Conservation (phyloP, 2,329 filamentous ascomycete species). For the Blumeria hordei region DNA sequence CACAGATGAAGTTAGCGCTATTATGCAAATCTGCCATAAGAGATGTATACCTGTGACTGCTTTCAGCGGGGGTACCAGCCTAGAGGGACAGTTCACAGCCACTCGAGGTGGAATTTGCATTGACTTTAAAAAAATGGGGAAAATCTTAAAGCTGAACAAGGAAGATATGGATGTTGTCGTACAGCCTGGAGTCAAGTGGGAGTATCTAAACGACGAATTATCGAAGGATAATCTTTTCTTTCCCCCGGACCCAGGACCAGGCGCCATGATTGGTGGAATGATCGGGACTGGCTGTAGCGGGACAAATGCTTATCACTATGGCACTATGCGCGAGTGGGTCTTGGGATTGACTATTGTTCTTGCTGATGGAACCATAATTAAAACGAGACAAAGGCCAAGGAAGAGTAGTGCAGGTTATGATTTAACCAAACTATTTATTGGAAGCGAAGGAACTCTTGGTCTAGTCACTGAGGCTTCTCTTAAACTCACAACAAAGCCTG, state of each 20-base stretch:
- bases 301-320: conserved; percentile 79
- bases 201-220: conserved; percentile 58
- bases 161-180: conserved; percentile 55
- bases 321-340: conserved; percentile 91
- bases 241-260: conserved; percentile 73
- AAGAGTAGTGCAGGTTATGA: conserved; percentile 88
- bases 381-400: conserved; percentile 65
- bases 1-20: conserved; percentile 62
- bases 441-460: conserved; percentile 75
- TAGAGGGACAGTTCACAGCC: conserved; percentile 73
- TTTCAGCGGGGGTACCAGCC: conserved; percentile 68
- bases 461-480: conserved; percentile 78
- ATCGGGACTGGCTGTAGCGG: conserved; percentile 50
- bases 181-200: conserved; percentile 69
- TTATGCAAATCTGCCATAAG: conserved; percentile 73
- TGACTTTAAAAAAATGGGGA: conserved; percentile 69
- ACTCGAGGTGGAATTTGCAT: conserved; percentile 67
- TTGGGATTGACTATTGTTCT: conserved; percentile 67
- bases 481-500: conserved; percentile 62
- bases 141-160: conserved; percentile 53
- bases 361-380: conserved; percentile 73
- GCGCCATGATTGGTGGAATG: conserved; percentile 82
- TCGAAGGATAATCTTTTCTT: conserved; percentile 60
- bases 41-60: conserved; percentile 65
- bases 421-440: conserved; percentile 70